Conservation (phyloP, 2,329 filamentous ascomycete species). For the Lachnum nothofagi region DNA sequence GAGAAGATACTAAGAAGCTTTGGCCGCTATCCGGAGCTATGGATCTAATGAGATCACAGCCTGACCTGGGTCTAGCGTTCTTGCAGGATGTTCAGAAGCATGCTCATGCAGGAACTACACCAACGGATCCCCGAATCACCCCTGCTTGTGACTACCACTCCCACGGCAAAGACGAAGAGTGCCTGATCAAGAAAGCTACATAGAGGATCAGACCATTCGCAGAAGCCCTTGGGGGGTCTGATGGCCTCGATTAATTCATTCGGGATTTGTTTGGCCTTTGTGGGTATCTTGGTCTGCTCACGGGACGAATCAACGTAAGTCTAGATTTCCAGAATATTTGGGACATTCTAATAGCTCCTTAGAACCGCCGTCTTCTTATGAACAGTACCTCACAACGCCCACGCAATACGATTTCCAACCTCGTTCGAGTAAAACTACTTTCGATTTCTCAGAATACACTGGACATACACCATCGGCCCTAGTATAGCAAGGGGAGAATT, state of each 20-base stretch:
- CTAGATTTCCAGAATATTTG: no score
- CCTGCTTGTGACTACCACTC: not conserved
- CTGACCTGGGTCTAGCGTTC: not conserved
- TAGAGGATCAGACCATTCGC: not conserved
- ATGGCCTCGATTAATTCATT: not conserved
- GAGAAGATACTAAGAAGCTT: not conserved
- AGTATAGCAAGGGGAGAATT: no score
- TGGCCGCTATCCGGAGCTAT: not conserved
- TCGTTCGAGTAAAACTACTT: no score
- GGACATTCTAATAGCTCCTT: no score
- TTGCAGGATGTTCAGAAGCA: not conserved
- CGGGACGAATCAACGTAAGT: no score
- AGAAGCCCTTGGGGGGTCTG: not conserved
- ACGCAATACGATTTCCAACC: no score
- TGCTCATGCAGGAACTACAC: not conserved
- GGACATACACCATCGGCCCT: no score
- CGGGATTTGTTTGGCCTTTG: not conserved
- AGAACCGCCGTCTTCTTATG: no score
- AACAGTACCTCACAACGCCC: no score
- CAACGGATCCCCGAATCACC: not conserved
- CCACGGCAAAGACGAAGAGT: not conserved
- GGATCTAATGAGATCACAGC: not conserved
- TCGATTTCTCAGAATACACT: no score
- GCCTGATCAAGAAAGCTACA: not conserved
- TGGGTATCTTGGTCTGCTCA: not conserved